Percentiles rank a stretch among this genome's conserved stretches.
Evolutionary conservation across 257 asterid genomes (phyloP).

Genomic region (Plantago major): DNA sequence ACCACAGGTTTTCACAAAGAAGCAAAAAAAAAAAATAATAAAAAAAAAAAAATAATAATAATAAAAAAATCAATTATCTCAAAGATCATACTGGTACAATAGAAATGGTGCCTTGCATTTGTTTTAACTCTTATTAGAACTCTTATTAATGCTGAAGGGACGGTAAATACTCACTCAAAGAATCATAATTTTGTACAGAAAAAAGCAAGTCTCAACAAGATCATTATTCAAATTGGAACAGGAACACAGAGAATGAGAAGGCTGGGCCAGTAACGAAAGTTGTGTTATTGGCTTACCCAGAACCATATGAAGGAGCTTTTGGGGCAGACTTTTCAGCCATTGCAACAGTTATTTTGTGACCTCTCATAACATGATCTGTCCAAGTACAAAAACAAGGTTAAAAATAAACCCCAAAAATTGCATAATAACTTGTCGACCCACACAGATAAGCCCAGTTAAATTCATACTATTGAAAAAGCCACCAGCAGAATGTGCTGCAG

Average conservation of each 20-base stretch:
- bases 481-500: conserved; percentile 99
- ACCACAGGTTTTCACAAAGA: not conserved
- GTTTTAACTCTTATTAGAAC: too few relatives aligned
- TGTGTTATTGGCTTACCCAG: conserved; percentile 48
- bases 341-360: conserved; percentile 68
- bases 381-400: conserved; percentile 8
- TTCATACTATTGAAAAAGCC: conserved; percentile 83
- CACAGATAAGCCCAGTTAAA: conserved; percentile 9
- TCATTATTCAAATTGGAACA: not conserved
- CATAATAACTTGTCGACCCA: conserved; percentile 7
- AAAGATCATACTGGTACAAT: too few relatives aligned
- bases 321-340: conserved; percentile 99
- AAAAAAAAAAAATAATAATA: too few relatives aligned
- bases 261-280: not conserved
- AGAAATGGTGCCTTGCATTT: too few relatives aligned
- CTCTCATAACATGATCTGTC: conserved; percentile 79
- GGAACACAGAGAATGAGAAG: not conserved
- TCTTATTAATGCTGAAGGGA: not conserved
- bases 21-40: not conserved
- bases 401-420: not conserved
- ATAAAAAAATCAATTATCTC: too few relatives aligned
- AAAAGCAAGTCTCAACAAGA: not conserved
- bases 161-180: not conserved
- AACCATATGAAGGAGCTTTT: conserved; percentile 69
- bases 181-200: not conserved